These are phyloP conservation scores for Diaporthe batatas DNA, from an alignment of 2,329 filamentous ascomycete genomes.

Conservation along the genomic window DNA sequence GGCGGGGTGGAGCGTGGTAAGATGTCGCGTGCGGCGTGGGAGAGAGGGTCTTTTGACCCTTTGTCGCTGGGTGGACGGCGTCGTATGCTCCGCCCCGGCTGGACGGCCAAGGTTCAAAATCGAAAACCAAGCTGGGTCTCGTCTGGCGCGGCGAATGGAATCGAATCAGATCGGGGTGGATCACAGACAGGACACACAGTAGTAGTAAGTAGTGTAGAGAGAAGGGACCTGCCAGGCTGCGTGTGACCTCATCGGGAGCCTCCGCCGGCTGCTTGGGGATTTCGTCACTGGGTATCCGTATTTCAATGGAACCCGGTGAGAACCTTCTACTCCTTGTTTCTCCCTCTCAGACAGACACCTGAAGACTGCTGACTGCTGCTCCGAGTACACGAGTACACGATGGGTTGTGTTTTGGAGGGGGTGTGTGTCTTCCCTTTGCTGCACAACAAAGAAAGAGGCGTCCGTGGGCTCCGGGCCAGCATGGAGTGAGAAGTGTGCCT, in stretches of 20 bases:
- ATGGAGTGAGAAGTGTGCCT: constrained; percentile 10
- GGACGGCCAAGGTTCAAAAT: constrained; percentile 7
- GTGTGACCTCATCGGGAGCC: constrained; percentile 33
- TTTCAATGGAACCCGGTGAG: constrained; percentile 10
- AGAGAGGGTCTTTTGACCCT: constrained; percentile 20
- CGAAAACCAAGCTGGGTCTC: constrained; percentile 15
- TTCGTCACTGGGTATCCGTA: constrained; percentile 31
- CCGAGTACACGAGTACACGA: constrained; percentile 4
- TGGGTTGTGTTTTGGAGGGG: background rate
- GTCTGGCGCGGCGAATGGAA: constrained; percentile 23
- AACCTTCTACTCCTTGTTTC: background rate
- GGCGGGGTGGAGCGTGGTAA: constrained; percentile 30
- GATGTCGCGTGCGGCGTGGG: constrained; percentile 26
- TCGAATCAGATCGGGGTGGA: constrained; percentile 25
- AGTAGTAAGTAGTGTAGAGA: background rate
- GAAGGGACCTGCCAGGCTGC: background rate
- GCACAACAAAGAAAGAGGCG: constrained; percentile 3
- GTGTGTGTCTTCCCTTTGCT: background rate
- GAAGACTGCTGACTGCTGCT: background rate
- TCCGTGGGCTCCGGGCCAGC: background rate
- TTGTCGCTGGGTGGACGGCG: constrained; percentile 22
- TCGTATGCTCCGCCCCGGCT: constrained; percentile 30
- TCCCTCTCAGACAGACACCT: background rate
- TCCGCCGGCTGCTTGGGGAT: constrained; percentile 13
- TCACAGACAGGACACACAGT: background rate